Evolutionary conservation across 306 rosid genomes (phyloP), one percentile per base, ranked within the genome.

Genomic region (Cicer arietinum): DNA sequence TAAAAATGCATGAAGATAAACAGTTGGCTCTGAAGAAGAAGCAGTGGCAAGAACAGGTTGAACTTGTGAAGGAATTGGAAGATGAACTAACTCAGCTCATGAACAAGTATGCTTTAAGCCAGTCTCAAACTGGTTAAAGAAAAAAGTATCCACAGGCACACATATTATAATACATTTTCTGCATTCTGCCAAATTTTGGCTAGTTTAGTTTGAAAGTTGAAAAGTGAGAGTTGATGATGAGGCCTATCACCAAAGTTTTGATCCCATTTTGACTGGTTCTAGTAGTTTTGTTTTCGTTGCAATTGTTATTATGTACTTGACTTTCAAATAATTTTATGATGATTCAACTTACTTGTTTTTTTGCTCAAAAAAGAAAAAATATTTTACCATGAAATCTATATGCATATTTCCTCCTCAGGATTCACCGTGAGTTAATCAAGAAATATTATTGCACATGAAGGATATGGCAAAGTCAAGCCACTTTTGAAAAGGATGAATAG

Each of bases 31-130:
- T 85, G 22, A 67, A 63, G 82, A 82, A 67, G 78, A 79, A 76
- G 78, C 45, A 25, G 7, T 76, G 56, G 80, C 64, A 76, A 53
- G 80, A 85, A 69, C 78, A 42, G 75, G 4, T 85, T 18, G 82
- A 82, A 54, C 80, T 85, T 7, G 86, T 67, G 82, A 68, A 79
- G 53, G 84, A 82, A 77, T 37, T 71, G 1, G 80, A 79, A 69
- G 76, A 56, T 68, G 78, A 82, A 76, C 43, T 82, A 67, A 72
- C 69, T 8, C 65, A 73, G 48, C 86, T 85, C 47, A 76, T 79
- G 78, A 46, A 76, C 59, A 79, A 63, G 63, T 79, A 58, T 37
- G 18, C 71, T 73, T 35, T 35, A 10, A 40, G 12, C 48, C 46
- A 52, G 57, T 14, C 64, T 54, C 39, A 39, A 47, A 57, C 4